phyloP scores from a whole-genome alignment of 2,329 filamentous ascomycete genomes.

The Cyphellophora attinorum region DNA sequence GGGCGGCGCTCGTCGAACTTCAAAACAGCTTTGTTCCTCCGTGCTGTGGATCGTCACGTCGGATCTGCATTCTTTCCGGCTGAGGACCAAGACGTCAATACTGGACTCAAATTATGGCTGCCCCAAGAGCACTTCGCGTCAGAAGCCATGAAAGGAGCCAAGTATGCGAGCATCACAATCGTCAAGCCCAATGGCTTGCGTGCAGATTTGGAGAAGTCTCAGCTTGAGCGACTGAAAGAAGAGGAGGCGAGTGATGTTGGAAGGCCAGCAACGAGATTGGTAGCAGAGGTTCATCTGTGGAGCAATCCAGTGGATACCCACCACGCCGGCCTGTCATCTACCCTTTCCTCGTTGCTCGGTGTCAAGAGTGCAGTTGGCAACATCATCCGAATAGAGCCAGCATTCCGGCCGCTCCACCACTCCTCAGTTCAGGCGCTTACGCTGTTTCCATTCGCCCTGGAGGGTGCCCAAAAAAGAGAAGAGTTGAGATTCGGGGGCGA shows the following conservation, averaged over 20 bases:
- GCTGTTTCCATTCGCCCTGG: slow-evolving; percentile 66
- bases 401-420: slow-evolving; percentile 60
- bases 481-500: slow-evolving; percentile 82
- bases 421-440: slow-evolving; percentile 60
- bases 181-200: slow-evolving; percentile 72
- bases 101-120: slow-evolving; percentile 57
- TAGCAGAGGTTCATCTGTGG: slow-evolving; percentile 71
- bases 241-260: slow-evolving; percentile 47
- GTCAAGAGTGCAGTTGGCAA: slow-evolving; percentile 69
- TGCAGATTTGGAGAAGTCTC: slow-evolving; percentile 57
- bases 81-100: slow-evolving; percentile 31
- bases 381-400: slow-evolving; percentile 77
- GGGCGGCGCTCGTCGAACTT: slow-evolving; percentile 53
- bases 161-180: slow-evolving; percentile 75
- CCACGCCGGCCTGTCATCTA: slow-evolving; percentile 67
- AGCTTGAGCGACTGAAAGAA: slow-evolving; percentile 59
- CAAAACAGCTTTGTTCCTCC: slow-evolving; percentile 54
- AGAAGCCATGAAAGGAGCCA: slow-evolving; percentile 64
- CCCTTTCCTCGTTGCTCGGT: slow-evolving; percentile 65
- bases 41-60: slow-evolving; percentile 63
- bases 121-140: slow-evolving; percentile 66
- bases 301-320: slow-evolving; percentile 75
- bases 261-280: slow-evolving; percentile 54
- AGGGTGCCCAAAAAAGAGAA: slow-evolving; percentile 46
- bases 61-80: slow-evolving; percentile 69